phyloP scores from a whole-genome alignment of 2,329 filamentous ascomycete genomes.

The Gliomastix tumulicola region DNA sequence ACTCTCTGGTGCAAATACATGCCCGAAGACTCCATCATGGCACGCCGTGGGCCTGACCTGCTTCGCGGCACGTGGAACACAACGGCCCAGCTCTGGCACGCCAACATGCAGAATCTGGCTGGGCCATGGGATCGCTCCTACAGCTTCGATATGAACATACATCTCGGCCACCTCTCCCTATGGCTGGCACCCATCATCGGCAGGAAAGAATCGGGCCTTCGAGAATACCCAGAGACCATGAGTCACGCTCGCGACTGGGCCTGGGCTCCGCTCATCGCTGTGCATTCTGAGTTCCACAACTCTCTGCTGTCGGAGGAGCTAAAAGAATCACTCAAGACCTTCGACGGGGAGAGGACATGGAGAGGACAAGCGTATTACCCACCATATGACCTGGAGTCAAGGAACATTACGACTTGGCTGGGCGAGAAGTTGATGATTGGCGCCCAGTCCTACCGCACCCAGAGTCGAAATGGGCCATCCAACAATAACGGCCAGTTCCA shows the following conservation, averaged over 20 bases:
- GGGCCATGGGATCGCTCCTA: slow-evolving; percentile 60
- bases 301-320: slow-evolving; percentile 34
- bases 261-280: slow-evolving; percentile 48
- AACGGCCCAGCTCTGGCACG: slow-evolving; percentile 47
- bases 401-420: slow-evolving; percentile 55
- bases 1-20: slow-evolving; percentile 55
- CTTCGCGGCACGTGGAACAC: slow-evolving; percentile 45
- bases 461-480: not conserved
- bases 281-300: slow-evolving; percentile 42
- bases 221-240: slow-evolving; percentile 39
- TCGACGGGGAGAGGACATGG: slow-evolving; percentile 46
- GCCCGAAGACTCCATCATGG: slow-evolving; percentile 44
- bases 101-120: slow-evolving; percentile 51
- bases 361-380: slow-evolving; percentile 47
- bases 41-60: slow-evolving; percentile 41
- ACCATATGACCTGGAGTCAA: slow-evolving; percentile 46
- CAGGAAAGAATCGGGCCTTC: slow-evolving; percentile 29
- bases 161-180: slow-evolving; percentile 48
- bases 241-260: slow-evolving; percentile 53
- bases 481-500: slow-evolving; percentile 21
- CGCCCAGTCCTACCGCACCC: slow-evolving; percentile 33
- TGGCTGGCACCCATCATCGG: slow-evolving; percentile 54
- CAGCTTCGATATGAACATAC: slow-evolving; percentile 57
- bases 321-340: slow-evolving; percentile 31
- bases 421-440: slow-evolving; percentile 51